A percentile compares a stretch with the other conserved stretches of the same genome.
phyloP scores from a whole-genome alignment of 495 filamentous ascomycete genomes.

The Hypoxylon lienhwacheense region DNA sequence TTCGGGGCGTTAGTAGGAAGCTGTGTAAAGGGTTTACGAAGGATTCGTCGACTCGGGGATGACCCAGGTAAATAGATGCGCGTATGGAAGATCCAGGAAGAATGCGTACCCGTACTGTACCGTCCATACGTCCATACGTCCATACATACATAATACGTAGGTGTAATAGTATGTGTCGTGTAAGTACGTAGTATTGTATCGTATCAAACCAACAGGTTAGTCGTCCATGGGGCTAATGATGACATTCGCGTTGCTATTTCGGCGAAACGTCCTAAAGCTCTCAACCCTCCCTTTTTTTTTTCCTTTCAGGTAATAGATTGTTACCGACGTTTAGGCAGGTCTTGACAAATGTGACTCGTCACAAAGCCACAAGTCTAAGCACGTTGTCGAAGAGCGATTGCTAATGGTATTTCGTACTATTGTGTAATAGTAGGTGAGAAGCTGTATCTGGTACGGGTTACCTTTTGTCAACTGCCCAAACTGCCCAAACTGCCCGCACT shows the following conservation, averaged over 20 bases:
- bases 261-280: slow-evolving; percentile 13
- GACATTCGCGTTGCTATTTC: slow-evolving; percentile 5
- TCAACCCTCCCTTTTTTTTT: no score
- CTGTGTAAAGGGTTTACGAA: slow-evolving; percentile 20
- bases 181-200: not conserved
- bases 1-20: slow-evolving; percentile 14
- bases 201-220: no score
- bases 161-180: not conserved
- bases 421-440: not conserved
- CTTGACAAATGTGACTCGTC: slow-evolving; percentile 6
- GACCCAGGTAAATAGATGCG: slow-evolving; percentile 12
- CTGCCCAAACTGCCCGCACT: no score
- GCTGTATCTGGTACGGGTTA: no score
- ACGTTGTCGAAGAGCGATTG: slow-evolving; percentile 11
- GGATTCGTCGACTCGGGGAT: slow-evolving; percentile 18
- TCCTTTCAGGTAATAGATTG: slow-evolving; percentile 26
- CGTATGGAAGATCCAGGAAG: slow-evolving; percentile 1
- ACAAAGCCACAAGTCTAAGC: slow-evolving; percentile 7
- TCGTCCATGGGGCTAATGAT: not conserved
- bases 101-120: not conserved
- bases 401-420: not conserved
- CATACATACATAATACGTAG: not conserved
- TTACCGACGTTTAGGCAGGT: slow-evolving; percentile 17
- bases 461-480: no score
- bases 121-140: not conserved